Evolutionary conservation across 208 protist genomes (phyloP), one percentile per base, ranked within the genome.

Genomic region (Kentomonas sorsogonicus): DNA sequence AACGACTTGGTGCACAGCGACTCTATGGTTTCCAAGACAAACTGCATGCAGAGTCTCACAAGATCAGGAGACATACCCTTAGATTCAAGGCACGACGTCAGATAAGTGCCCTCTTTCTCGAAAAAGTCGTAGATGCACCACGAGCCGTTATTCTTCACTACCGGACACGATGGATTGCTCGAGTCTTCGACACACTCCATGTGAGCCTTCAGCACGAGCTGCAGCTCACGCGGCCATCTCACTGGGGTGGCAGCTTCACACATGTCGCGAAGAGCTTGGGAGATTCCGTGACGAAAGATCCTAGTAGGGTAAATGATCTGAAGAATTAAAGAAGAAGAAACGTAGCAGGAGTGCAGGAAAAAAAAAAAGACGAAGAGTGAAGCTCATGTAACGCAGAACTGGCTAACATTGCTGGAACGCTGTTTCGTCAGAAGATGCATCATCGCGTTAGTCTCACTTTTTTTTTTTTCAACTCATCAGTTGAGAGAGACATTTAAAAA

Each of bases 21-120:
- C 69, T 91, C 86, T 18, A 94, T 76, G 22, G 83, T 67, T 10
- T 85, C 80, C 1, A 89, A 47, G 2, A 86, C 18, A 70, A 89
- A 77, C 13, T 62, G 62, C 3, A 75, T 60, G 64, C 74, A 86
- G 56, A 71, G 85, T 16, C 69, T 61, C 18, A 77, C 47, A 16
- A 77, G 30, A 9, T 77, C 65, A 11, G 60, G 33, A n/a, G 76
- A 73, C 13, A 70, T 61, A 18, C 55, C 60, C 23, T 55, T 47
- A 7, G 29, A 30, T 7, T 20, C 38, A 23, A 79, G 64, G 0
- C 45, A 54, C 2, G 56, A 29, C 15, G 30, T 62, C 20, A 80
- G 53, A 5, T 22, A 13, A 22, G 63, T 69, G 40, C 52, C 57
- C 22, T 75, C 48, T 13, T 63, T 64, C 3, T 65, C 33, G 54